Evolutionary conservation across 495 filamentous ascomycete species (phyloP).

Genomic region (Penicillium canescens): DNA sequence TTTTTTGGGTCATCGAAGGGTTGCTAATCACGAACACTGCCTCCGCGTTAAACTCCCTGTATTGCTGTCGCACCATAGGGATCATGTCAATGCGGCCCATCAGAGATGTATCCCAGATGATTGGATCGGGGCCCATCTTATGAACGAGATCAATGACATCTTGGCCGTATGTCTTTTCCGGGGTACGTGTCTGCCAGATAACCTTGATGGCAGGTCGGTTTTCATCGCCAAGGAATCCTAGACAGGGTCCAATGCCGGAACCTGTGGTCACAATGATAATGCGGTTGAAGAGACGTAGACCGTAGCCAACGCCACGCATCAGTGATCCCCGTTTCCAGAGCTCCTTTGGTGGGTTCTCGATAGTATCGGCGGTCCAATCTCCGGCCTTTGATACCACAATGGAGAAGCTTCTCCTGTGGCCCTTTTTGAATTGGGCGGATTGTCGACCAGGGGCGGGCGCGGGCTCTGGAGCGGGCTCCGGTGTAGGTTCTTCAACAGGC

Average conservation of each 20-base stretch:
- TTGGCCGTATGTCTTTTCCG: slow-evolving; percentile 49
- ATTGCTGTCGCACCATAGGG: slow-evolving; percentile 54
- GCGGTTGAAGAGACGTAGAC: slow-evolving; percentile 60
- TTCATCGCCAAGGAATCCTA: slow-evolving; percentile 33
- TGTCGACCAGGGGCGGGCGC: too few relatives aligned
- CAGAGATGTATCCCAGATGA: slow-evolving; percentile 50
- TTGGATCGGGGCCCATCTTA: slow-evolving; percentile 49
- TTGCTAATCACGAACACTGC: slow-evolving; percentile 72
- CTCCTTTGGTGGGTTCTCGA: slow-evolving; percentile 49
- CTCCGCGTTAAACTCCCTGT: slow-evolving; percentile 58
- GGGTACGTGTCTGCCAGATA: slow-evolving; percentile 53
- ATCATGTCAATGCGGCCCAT: slow-evolving; percentile 50
- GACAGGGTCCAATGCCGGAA: slow-evolving; percentile 66
- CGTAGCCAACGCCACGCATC: slow-evolving; percentile 64
- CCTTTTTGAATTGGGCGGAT: background rate
- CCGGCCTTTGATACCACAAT: slow-evolving; percentile 67
- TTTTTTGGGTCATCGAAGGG: slow-evolving; percentile 61
- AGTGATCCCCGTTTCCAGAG: slow-evolving; percentile 38
- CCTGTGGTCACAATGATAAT: slow-evolving; percentile 72
- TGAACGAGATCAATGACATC: slow-evolving; percentile 46
- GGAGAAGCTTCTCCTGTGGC: slow-evolving; percentile 19
- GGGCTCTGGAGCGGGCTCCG: too few relatives aligned
- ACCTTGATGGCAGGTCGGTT: slow-evolving; percentile 44
- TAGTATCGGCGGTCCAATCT: slow-evolving; percentile 68
- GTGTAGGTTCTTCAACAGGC: background rate